These are phyloP conservation scores for Coemansia sp. DNA, from an alignment of 192 early-diverging fungal genomes.

Conservation along the genomic window DNA sequence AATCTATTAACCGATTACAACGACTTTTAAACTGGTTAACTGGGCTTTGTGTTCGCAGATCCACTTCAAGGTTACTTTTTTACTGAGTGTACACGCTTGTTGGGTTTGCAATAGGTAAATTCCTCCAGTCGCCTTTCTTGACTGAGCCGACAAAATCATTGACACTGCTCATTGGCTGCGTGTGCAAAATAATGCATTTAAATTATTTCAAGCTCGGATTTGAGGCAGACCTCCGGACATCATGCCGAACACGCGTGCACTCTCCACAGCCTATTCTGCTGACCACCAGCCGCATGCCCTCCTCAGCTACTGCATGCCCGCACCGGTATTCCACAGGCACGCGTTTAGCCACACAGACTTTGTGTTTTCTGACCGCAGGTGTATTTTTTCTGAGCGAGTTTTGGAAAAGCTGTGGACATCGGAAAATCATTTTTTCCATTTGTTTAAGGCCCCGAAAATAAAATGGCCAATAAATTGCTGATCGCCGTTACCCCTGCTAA, in stretches of 20 bases:
- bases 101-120: background rate
- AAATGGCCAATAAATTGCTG: background rate
- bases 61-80: background rate
- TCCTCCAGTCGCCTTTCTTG: background rate
- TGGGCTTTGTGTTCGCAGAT: background rate
- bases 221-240: background rate
- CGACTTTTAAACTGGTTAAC: background rate
- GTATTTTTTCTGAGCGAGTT: background rate
- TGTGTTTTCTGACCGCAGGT: background rate
- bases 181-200: too few species aligned
- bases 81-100: background rate
- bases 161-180: too few species aligned
- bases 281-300: background rate
- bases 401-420: background rate
- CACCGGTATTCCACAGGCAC: background rate
- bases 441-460: background rate
- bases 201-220: conserved; percentile 1
- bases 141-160: background rate
- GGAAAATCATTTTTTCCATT: background rate
- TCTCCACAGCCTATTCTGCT: too few species aligned
- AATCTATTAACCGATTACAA: background rate
- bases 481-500: background rate
- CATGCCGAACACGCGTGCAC: background rate
- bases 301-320: background rate
- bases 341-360: background rate